A percentile compares a stretch with the other conserved stretches of the same genome.
These are phyloP conservation scores for Rhinocladiella mackenziei DNA, from an alignment of 2,329 filamentous ascomycete genomes.

Conservation along the genomic window DNA sequence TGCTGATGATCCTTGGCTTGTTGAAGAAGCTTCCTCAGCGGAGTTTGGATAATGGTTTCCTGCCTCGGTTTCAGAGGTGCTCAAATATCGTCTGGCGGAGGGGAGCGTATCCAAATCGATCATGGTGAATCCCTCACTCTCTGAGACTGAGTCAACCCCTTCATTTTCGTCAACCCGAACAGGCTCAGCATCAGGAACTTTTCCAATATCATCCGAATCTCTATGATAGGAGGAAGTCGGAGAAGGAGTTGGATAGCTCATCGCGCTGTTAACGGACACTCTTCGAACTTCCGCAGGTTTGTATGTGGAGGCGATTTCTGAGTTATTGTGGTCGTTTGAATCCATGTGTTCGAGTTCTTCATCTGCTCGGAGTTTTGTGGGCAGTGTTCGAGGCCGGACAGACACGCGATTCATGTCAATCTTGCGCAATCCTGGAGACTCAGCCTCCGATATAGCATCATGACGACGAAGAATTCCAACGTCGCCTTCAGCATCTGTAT, in stretches of 20 bases:
- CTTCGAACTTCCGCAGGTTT: constrained; percentile 17
- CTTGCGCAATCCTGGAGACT: constrained; percentile 18
- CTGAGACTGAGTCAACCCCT: constrained; percentile 53
- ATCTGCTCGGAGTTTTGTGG: constrained; percentile 15
- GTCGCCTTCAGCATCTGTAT: constrained; percentile 17
- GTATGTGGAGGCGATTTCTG: not conserved
- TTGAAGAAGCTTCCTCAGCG: not conserved
- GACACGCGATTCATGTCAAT: constrained; percentile 27
- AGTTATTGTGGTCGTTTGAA: not conserved
- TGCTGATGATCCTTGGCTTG: not conserved
- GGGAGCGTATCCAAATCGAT: constrained; percentile 53
- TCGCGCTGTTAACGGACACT: constrained; percentile 27
- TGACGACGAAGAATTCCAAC: constrained; percentile 4
- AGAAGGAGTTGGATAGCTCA: constrained; percentile 30
- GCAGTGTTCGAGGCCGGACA: constrained; percentile 14
- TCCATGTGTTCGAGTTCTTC: not conserved
- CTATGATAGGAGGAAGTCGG: constrained; percentile 28
- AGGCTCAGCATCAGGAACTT: constrained; percentile 15
- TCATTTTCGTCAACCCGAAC: constrained; percentile 36
- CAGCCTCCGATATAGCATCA: not conserved
- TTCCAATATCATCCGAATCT: constrained; percentile 19
- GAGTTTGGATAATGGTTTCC: not conserved
- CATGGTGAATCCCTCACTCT: constrained; percentile 57
- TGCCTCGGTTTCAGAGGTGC: constrained; percentile 9
- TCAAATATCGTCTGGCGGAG: constrained; percentile 39